phyloP scores from a whole-genome alignment of 352 stramenopile genomes.

The Phytophthora syringae region DNA sequence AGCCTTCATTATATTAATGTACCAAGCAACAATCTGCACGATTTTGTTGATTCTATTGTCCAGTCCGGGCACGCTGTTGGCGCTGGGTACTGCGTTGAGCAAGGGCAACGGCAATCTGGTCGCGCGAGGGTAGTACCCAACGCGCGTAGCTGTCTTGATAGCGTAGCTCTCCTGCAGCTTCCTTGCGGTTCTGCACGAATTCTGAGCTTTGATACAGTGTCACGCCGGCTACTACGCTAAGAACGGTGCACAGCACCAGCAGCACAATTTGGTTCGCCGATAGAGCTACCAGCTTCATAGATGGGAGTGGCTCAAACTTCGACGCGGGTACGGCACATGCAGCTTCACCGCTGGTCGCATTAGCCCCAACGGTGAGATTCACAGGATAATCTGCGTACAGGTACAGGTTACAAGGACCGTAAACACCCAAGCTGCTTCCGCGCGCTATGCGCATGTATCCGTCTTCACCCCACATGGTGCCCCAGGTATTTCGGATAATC shows the following conservation, averaged over 20 bases:
- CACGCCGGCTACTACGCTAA: conserved; percentile 47
- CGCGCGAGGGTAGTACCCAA: conserved; percentile 72
- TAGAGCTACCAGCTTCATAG: conserved; percentile 47
- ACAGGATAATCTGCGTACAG: conserved; percentile 76
- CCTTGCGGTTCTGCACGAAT: conserved; percentile 46
- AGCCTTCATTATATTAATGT: conserved; percentile 44
- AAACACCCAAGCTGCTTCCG: conserved; percentile 28
- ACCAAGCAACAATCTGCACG: conserved; percentile 23
- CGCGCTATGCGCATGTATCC: conserved; percentile 84
- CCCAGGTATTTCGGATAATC: conserved; percentile 92
- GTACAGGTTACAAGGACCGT: conserved; percentile 81
- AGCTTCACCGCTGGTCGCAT: conserved; percentile 28
- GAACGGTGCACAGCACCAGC: conserved; percentile 46
- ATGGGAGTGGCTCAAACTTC: conserved; percentile 49
- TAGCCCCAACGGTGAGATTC: conserved; percentile 43
- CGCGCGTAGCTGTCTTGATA: conserved; percentile 67
- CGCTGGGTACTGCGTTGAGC: conserved; percentile 27
- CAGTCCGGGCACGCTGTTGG: conserved; percentile 9
- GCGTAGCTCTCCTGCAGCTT: conserved; percentile 42
- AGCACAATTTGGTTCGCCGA: conserved; percentile 42
- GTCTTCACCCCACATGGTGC: conserved; percentile 88
- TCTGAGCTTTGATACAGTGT: conserved; percentile 55
- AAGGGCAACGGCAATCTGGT: conserved; percentile 59
- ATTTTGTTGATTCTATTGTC: conserved; percentile 26
- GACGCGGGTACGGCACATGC: conserved; percentile 41